Evolutionary conservation across 148 eudicot genomes (phyloP).

Genomic region (Amaranthus hypochondriacus): DNA sequence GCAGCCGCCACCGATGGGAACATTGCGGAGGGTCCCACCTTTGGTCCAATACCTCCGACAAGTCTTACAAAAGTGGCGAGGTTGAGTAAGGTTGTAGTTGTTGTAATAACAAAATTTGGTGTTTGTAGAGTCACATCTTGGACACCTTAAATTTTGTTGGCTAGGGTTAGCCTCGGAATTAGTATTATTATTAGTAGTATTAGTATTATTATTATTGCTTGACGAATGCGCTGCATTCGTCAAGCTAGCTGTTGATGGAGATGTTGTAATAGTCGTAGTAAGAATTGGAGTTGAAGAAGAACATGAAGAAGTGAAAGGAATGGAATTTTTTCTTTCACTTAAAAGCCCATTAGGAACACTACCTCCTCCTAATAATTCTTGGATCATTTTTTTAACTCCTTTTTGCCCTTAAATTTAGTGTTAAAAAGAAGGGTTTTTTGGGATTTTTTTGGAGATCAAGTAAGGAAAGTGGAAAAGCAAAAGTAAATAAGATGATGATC

Average conservation of each 20-base stretch:
- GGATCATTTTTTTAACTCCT: constrained; percentile 48
- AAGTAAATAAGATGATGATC: constrained; percentile 1
- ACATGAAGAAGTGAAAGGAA: constrained; percentile 35
- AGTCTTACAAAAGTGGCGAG: constrained; percentile 82
- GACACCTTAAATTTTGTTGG: constrained; percentile 55
- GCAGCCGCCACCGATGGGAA: constrained; percentile 80
- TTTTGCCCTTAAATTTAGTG: constrained; percentile 10
- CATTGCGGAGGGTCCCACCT: constrained; percentile 75
- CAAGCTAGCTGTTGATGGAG: constrained; percentile 25
- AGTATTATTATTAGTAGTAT: neutral
- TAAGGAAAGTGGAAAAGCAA: constrained; percentile 23
- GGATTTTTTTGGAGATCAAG: constrained; percentile 12
- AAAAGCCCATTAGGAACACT: constrained; percentile 24
- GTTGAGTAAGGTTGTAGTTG: constrained; percentile 91
- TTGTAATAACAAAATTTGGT: constrained; percentile 89
- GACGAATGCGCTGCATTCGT: constrained; percentile 11
- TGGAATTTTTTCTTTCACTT: constrained; percentile 40
- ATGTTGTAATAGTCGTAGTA: constrained; percentile 21
- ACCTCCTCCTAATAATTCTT: constrained; percentile 58
- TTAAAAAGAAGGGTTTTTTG: constrained; percentile 4
- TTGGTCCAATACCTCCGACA: constrained; percentile 84
- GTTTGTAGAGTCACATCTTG: constrained; percentile 73
- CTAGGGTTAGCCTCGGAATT: constrained; percentile 18
- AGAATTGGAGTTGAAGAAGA: constrained; percentile 22
- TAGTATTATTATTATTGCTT: neutral